Evolutionary conservation across 164 flowering plant species (phyloP), one percentile per base, ranked within the genome.

Genomic region (Liriodendron chinense): DNA sequence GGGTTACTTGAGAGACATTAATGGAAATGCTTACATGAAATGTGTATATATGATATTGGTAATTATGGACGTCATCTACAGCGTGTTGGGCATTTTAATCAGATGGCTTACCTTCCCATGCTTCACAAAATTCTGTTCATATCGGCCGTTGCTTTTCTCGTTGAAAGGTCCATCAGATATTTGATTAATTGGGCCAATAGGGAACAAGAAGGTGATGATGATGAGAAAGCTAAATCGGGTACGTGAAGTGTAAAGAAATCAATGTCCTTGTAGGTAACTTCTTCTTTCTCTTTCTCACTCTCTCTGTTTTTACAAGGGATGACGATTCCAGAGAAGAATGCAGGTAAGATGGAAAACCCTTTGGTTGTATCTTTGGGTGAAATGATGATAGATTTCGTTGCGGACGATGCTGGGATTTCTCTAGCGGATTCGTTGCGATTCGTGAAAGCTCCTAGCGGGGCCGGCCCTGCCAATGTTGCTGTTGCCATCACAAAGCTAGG

Each of bases 401-500:
- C 95, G 2, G 85, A 82, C 71, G 72, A 64, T 0, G 65, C 91
- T 9, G 97, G 97, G 0, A 87, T 91, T 74, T 90, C 95, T 9
- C 75, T 93, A 68, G 93, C 93, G 1, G 92, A 93, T 65, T 81
- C 95, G 0, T 10, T 62, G 3, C 92, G 86, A 1, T 93, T 91
- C 68, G 59, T 90, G 78, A 93, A 91, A 77, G 95, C 95, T 16
- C 95, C 95, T 12, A 96, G 95, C 7, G 97, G 97, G 24, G 97
- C 97, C n/a, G n/a, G n/a, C 43, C 97, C 97, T 0, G 95, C 97
- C 61, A 93, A 90, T 50, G 97, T 93, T 0, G 96, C 97, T 8
- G 85, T 88, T 50, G 95, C 93, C 79, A 84, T 91, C 65, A 73
- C 87, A 66, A 90, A 80, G 72, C 94, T 91, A 13, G 94, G 93